Evolutionary conservation across 345 rosid genomes (phyloP).

Genomic region (Eucalyptus sp.): DNA sequence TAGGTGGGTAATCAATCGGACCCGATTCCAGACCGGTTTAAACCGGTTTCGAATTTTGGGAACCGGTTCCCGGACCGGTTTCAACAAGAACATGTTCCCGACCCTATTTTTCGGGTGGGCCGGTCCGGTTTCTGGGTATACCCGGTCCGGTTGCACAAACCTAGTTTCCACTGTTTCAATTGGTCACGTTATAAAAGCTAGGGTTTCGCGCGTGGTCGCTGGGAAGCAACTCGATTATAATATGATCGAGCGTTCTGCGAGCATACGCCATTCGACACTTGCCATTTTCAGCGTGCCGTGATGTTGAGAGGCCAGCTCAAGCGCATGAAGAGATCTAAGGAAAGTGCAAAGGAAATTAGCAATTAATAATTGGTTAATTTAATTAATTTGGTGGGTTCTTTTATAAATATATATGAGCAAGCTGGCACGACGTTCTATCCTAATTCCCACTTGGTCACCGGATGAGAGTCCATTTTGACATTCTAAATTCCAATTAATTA

Average conservation of each 20-base stretch:
- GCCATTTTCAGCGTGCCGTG: neutral
- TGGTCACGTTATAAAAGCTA: neutral
- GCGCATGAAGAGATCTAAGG: neutral
- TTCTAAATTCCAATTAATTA: neutral
- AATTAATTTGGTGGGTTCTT: neutral
- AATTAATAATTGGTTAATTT: neutral
- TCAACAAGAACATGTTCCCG: too few species aligned
- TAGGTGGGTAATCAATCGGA: too few species aligned
- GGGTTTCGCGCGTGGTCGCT: neutral
- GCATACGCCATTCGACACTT: neutral
- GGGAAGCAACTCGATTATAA: neutral
- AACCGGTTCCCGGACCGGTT: too few species aligned
- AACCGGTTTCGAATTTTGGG: too few species aligned
- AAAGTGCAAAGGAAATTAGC: neutral
- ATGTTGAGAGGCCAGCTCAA: neutral
- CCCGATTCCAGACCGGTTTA: too few species aligned
- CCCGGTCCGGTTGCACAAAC: too few species aligned
- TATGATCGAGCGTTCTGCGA: neutral
- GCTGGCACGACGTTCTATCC: neutral
- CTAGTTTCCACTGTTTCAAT: neutral
- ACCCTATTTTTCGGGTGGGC: too few species aligned
- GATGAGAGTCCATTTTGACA: neutral
- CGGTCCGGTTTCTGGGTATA: too few species aligned
- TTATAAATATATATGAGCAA: neutral
- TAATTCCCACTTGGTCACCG: neutral